Evolutionary conservation across 2,329 filamentous ascomycete genomes (phyloP), one percentile per base, ranked within the genome.

Genomic region (Atkinsonella hypoxylon): DNA sequence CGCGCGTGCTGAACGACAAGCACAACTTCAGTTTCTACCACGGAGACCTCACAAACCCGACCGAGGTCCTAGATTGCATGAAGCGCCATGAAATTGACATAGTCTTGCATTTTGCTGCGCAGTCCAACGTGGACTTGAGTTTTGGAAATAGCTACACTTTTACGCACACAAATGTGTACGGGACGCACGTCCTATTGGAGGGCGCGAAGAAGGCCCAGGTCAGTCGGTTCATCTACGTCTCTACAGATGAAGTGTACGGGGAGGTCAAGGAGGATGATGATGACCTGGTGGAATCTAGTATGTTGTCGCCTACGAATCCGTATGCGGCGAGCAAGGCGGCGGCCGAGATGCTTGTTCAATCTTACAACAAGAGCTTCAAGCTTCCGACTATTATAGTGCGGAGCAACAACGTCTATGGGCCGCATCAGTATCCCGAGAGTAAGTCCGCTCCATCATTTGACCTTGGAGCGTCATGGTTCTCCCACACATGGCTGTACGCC

Each of bases 381-480:
- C 73, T 93, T 12, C 87, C 87, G 1, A 79, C 82, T 48, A 87
- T 91, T 56, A 87, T 90, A 58, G 83, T 90, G 30, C 77, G 87
- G 47, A 85, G 85, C 63, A 91, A 91, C 70, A 91, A 93, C 60
- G 85, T 91, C 31, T 93, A 90, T 60, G 87, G 87, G 0, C 87
- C 87, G 20, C 85, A 90, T 62, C 87, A 91, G 63, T 89, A 84
- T 63, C 86, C 86, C 0, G 86, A 90, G 69, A 89, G 86, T 89
- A 69, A 67, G 83, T 60, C 17, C 12, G 13, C 26, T n/a, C 20
- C 22, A 12, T 13, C 26, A 17, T 46, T 22, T 26, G 26, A 7
- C 26, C 26, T 1, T 1, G 8, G 26, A 12, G 5, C 13, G 12
- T 9, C 18, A 11, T 26, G 12, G 18, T 11, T 9, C 22, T 31